Evolutionary conservation across 345 rosid species (phyloP), one percentile per base, ranked within the genome.

Genomic region (Arabis alpina): DNA sequence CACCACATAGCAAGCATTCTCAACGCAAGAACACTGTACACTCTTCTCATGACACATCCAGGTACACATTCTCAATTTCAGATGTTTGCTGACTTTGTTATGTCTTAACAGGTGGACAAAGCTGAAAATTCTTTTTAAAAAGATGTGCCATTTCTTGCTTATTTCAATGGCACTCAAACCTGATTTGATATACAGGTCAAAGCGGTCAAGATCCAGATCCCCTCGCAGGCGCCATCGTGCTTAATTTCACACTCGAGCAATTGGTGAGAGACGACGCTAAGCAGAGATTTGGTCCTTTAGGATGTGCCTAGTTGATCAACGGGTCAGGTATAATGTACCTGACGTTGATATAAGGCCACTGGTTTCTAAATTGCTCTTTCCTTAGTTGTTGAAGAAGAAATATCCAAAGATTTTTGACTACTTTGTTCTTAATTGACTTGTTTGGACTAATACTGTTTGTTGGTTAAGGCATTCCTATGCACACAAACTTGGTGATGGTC

Each of bases 1-100:
- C 99, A 83, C 99, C 98, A 77, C 91, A 87, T 91, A 89, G 96
- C 93, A 94, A 86, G 96, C 90, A 86, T 86, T 92, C 96, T 87
- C 90, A 90, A 84, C 90, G 85, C 94, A 92, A 94, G 87, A 88
- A 90, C 75, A 88, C 88, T 83, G 93, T 89, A 86, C 86, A 89
- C 83, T 85, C 97, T 85, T 90, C 99, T 90, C 86, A 83, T 87
- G 96, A 87, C 77, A 79, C 57, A n/a, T 69, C 80, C 75, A 92
- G 97, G 99, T 92, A 87, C 74, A 79, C 56, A 70, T 15, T 81
- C 76, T 23, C 36, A 70, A 41, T 58, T 68, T 60, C 34, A 56
- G 66, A 70, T 57, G 23, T 71, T 62, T 36, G 40, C 3, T 2
- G 5, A 8, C 10, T 36, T 36, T 65, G 62, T 69, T 76, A 2